Evolutionary conservation across 345 rosid genomes (phyloP), one percentile per base, ranked within the genome.

Genomic region (Ricinus communis): DNA sequence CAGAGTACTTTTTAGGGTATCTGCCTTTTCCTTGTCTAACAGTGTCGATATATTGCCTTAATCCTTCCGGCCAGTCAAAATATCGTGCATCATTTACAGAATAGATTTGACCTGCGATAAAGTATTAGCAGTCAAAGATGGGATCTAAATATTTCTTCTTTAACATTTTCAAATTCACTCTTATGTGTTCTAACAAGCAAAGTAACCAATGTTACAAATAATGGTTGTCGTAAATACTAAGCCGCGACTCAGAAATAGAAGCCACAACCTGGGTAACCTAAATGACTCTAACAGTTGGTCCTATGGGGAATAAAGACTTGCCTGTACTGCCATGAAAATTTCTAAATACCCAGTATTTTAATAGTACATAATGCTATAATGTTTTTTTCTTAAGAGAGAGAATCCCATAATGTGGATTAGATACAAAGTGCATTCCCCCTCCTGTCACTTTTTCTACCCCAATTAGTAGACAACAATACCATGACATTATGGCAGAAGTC

Each of bases 21-120:
- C 83, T 70, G 46, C 98, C 98, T 85, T 91, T 93, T 56, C 97
- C 97, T 84, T 88, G 94, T 72, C 97, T 82, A 71, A 88, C 84
- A 28, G 90, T 85, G 75, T 93, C 97, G 52, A 93, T 93, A 69
- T 89, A 93, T 69, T 30, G 81, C 84, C 89, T 91, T 28, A 93
- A 74, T 56, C 97, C 97, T 78, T 88, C 86, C 15, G 98, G 96
- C 98, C 98, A 93, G 72, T 93, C 98, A 43, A 89, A 93, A 76
- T 91, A 93, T 43, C 97, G 76, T 0, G 98, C 98, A 77, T 93
- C 98, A 55, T 93, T 91, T 50, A 93, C 96, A 31, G 98, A 93
- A 70, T 91, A 93, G 16, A 91, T 93, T 84, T 93, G 94, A 50
- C 97, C 97, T 93, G 90, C 63, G 45, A 73, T 33, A 33, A 68